A percentile compares a stretch with the other conserved stretches of the same genome.
These are phyloP conservation scores for Botrytis pseudocinerea DNA, from an alignment of 2,329 filamentous ascomycete genomes.

Conservation along the genomic window DNA sequence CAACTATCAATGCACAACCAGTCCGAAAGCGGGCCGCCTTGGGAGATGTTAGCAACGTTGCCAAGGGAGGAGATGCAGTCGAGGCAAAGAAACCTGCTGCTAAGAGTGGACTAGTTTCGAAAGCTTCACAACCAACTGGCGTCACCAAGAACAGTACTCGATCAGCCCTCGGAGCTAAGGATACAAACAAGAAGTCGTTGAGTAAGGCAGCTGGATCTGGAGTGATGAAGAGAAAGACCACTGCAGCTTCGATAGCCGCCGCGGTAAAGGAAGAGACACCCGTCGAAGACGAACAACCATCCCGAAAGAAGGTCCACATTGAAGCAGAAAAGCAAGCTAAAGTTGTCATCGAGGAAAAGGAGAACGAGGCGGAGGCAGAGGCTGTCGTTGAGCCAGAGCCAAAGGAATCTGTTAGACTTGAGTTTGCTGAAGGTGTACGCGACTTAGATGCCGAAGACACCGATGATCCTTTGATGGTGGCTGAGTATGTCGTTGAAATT, in stretches of 20 bases:
- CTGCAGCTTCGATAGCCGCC: constrained; percentile 52
- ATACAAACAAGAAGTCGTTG: constrained; percentile 65
- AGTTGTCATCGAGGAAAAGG: constrained; percentile 41
- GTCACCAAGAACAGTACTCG: constrained; percentile 70
- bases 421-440: constrained; percentile 48
- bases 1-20: constrained; percentile 52
- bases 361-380: constrained; percentile 43
- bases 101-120: constrained; percentile 73
- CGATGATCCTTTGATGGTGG: constrained; percentile 95
- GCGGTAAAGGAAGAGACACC: constrained; percentile 61
- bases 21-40: constrained; percentile 79
- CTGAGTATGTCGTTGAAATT: constrained; percentile 95
- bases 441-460: constrained; percentile 84
- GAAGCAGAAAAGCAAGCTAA: constrained; percentile 53
- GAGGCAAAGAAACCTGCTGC: constrained; percentile 74
- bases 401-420: constrained; percentile 34
- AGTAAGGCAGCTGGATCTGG: constrained; percentile 75
- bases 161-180: constrained; percentile 64
- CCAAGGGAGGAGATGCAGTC: constrained; percentile 65
- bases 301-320: constrained; percentile 63
- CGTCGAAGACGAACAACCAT: constrained; percentile 67
- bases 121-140: constrained; percentile 78
- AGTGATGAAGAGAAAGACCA: constrained; percentile 70
- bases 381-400: constrained; percentile 36
- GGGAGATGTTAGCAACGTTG: constrained; percentile 93